Base-by-base conservation (phyloP, 116 monocot species). In the Dioscorea cayenensis region DNA sequence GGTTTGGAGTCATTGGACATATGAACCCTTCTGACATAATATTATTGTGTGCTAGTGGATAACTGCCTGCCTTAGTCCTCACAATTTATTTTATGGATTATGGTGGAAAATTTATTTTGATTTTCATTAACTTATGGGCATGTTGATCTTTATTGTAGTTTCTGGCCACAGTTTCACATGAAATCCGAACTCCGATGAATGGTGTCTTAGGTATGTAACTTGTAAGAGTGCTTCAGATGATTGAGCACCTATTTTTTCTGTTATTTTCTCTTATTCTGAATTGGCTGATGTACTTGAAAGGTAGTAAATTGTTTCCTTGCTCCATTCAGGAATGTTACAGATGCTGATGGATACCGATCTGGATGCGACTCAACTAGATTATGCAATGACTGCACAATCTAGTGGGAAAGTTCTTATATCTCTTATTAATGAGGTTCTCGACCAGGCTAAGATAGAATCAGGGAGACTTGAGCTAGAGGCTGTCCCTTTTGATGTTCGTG, bases 111-210 rank as follows among this genome's bases (percentile, higher is more conserved):
- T 32, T 2, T 32, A 32, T 32, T 3, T 55, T 11, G 2, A 5
- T 55, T 16, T 55, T 19, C 19, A 16, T 55, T 16, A n/a, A 55
- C 63, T 21, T 1, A 63, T 63, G 28, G 27, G 6, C 28, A 58
- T 74, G 60, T 68, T 60, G 3, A 67, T 67, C 22, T 75, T 20
- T 13, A 49, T 65, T 87, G 78, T 55, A 94, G 94, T 94, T 94
- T 84, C 78, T 94, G 61, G 94, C 90, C 10, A 94, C 94, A 21
- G 94, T 94, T 70, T 94, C 94, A 4, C 94, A 94, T 80, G 94
- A 94, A 75, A 90, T 94, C 71, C 80, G 94, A 72, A 94, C 94
- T 23, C 94, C 94, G 49, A 94, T 94, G 94, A 94, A 94, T 70
- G 94, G 94, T 38, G 94, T 94, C 59, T 82, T 94, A 84, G 94